These are phyloP conservation scores for Exophiala mesophila DNA, from an alignment of 2,329 filamentous ascomycete species.

Conservation along the genomic window DNA sequence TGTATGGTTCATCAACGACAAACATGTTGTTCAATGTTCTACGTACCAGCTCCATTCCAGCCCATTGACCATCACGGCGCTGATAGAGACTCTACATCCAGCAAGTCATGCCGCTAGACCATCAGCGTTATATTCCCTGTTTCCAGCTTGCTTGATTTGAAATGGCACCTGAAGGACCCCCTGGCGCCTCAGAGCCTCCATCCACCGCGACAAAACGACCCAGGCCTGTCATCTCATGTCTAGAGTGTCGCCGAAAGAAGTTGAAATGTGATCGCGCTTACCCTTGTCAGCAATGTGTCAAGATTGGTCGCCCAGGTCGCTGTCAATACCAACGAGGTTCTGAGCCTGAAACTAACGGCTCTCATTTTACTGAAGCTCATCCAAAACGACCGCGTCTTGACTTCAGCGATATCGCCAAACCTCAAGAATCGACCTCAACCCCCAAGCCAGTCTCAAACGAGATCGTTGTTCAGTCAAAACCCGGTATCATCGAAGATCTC, in stretches of 20 bases:
- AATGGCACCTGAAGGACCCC: too few relatives aligned
- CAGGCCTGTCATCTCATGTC: slow-evolving; percentile 33
- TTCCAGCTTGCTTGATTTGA: too few relatives aligned
- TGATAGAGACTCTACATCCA: too few relatives aligned
- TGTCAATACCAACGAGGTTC: slow-evolving; percentile 24
- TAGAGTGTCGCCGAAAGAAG: slow-evolving; percentile 45
- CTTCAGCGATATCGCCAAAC: neutral
- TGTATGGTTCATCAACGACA: too few relatives aligned
- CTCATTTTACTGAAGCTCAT: neutral
- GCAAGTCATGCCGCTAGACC: too few relatives aligned
- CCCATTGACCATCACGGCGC: too few relatives aligned
- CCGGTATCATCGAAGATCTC: slow-evolving; percentile 16
- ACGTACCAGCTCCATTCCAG: too few relatives aligned
- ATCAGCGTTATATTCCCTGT: too few relatives aligned
- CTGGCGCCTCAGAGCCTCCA: neutral
- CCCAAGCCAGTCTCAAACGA: neutral
- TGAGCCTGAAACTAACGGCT: slow-evolving; percentile 15
- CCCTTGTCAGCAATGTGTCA: slow-evolving; percentile 48
- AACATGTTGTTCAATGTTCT: too few relatives aligned
- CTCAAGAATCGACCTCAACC: neutral
- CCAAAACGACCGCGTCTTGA: slow-evolving; percentile 14
- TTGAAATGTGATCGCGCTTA: slow-evolving; percentile 52
- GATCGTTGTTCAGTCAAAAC: neutral
- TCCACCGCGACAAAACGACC: slow-evolving; percentile 14
- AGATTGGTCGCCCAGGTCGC: slow-evolving; percentile 23